Evolutionary conservation across 202 grass and related monocot species (phyloP), one percentile per base, ranked within the genome.

Genomic region (Schoenoplectus triqueter): DNA sequence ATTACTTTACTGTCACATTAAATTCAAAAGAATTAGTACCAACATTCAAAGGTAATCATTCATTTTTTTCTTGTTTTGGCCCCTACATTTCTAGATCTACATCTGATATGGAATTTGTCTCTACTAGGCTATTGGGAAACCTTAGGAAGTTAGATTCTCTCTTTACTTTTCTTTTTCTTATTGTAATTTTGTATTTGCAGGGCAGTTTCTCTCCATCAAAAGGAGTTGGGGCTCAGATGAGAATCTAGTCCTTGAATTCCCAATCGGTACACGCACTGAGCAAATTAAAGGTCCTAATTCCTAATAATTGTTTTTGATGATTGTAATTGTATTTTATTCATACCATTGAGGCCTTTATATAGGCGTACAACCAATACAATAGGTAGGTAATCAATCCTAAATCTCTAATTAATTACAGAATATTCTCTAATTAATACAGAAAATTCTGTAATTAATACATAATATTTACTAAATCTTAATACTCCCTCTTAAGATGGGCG

Each of bases 211-310:
- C 52, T 76, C 86, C 14, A 46, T 95, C 75, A 91, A 84, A 42
- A 95, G 64, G 82, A 88, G 81, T 49, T 98, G 96, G 93, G 69
- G 18, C 69, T 88, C 85, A 54, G 83, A 82, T 80, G 93, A 95
- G 76, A 86, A 21, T 0, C 51, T 98, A 68, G 22, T 10, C 41
- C 86, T 98, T 20, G 82, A 89, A 41, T 59, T 95, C 15, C 96
- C 90, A 13, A 88, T 98, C 75, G 72, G n/a, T 82, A 54, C 93
- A 60, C 77, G 84, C 9, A 95, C 88, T 20, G 96, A 98, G 75
- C 80, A 84, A 73, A 88, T 98, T 75, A 94, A 98, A 94, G 96
- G 96, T 94, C 68, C 48, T 47, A 19, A 6, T 48, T 85, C 59
- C 1, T 69, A 0, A 65, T 65, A 31, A 31, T 31, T 31, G 31